Conservation (phyloP, 768 basidiomycete species). For the Thelephora aurantiotincta region DNA sequence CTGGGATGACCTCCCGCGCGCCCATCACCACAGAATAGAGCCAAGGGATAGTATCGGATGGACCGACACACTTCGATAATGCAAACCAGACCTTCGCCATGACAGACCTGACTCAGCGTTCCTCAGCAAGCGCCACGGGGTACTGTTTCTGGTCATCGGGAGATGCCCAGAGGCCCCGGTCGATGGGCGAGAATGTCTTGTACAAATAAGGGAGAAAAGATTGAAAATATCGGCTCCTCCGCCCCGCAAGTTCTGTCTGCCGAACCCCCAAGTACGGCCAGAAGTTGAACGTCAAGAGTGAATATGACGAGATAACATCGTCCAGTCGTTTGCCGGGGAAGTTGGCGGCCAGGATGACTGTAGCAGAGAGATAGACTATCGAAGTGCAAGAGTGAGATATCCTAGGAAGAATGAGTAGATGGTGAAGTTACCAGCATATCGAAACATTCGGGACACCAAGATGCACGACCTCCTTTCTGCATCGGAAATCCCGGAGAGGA, state of each 20-base stretch:
- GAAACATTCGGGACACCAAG: slow-evolving; percentile 44
- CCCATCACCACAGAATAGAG: slow-evolving; percentile 26
- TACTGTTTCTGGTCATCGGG: too few relatives aligned
- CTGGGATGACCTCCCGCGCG: slow-evolving; percentile 34
- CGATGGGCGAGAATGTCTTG: too few relatives aligned
- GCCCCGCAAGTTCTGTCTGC: too few relatives aligned
- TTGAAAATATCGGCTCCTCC: too few relatives aligned
- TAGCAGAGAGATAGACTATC: slow-evolving; percentile 52
- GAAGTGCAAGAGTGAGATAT: slow-evolving; percentile 1
- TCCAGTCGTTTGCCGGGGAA: slow-evolving; percentile 39
- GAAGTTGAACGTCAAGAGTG: slow-evolving; percentile 37
- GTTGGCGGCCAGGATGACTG: slow-evolving; percentile 26
- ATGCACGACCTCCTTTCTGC: slow-evolving; percentile 30
- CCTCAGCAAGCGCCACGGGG: too few relatives aligned
- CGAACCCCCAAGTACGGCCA: too few relatives aligned
- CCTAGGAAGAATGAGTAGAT: background rate
- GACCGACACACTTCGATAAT: too few relatives aligned
- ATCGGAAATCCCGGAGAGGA: slow-evolving; percentile 33
- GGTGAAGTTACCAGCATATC: slow-evolving; percentile 41
- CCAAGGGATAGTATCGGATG: slow-evolving; percentile 24
- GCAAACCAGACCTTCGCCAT: too few relatives aligned
- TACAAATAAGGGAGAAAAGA: too few relatives aligned
- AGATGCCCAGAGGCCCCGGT: too few relatives aligned
- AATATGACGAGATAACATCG: slow-evolving; percentile 21
- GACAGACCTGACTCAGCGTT: too few relatives aligned